Percentiles rank a stretch among this genome's conserved stretches.
phyloP scores from a whole-genome alignment of 1,139 yeast species.

The Meyerozyma guilliermondii region DNA sequence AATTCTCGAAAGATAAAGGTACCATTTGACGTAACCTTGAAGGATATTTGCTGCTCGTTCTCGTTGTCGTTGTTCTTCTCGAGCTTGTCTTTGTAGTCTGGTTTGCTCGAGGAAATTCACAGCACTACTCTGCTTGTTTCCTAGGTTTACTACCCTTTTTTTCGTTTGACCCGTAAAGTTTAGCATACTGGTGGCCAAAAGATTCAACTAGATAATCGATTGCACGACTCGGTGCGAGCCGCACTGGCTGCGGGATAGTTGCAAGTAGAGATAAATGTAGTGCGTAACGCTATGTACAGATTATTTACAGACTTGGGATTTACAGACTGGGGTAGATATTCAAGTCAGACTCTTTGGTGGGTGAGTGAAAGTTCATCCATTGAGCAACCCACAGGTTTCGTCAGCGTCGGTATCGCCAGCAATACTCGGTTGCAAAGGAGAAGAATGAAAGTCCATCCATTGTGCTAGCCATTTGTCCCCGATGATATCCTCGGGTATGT shows the following conservation, averaged over 20 bases:
- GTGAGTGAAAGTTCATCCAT: not conserved
- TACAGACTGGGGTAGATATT: not conserved
- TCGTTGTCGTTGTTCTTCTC: constrained; percentile 52
- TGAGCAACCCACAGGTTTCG: not conserved
- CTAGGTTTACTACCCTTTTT: constrained; percentile 69
- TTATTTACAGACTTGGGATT: too few relatives aligned
- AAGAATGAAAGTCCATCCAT: not conserved
- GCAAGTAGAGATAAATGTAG: too few relatives aligned
- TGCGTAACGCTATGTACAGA: not conserved
- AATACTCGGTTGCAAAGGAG: not conserved
- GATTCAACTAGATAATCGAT: not conserved
- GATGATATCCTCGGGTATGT: not conserved
- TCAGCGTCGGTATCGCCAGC: not conserved
- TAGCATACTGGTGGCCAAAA: constrained; percentile 21
- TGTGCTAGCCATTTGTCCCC: not conserved
- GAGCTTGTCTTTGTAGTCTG: constrained; percentile 56
- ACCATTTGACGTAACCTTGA: constrained; percentile 42
- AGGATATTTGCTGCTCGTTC: constrained; percentile 46
- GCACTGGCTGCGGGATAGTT: not conserved
- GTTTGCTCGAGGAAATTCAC: constrained; percentile 51
- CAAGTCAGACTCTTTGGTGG: not conserved
- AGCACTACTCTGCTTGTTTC: constrained; percentile 39
- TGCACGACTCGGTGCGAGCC: not conserved
- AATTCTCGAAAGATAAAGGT: constrained; percentile 21
- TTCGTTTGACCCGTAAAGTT: constrained; percentile 65